Evolutionary conservation across 306 rosid genomes (phyloP).

Genomic region (Fagus crenata): DNA sequence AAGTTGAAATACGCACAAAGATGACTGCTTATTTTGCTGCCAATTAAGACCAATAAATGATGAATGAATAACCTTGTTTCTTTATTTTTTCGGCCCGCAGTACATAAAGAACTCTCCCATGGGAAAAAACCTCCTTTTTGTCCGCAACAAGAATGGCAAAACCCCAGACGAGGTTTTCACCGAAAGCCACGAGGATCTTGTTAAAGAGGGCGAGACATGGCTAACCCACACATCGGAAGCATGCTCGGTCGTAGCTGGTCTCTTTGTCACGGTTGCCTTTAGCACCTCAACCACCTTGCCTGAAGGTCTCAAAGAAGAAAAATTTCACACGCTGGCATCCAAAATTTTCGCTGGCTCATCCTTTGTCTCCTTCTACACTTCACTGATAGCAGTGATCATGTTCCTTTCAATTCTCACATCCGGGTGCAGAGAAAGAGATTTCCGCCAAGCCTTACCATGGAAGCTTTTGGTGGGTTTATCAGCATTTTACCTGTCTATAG

Average conservation of each 20-base stretch:
- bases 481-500: conserved; percentile 49
- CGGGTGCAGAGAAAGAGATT: conserved; percentile 40
- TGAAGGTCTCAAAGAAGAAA: conserved; percentile 17
- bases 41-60: not conserved
- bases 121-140: conserved; percentile 29
- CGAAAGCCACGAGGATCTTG: conserved; percentile 27
- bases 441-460: conserved; percentile 30
- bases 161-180: conserved; percentile 49
- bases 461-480: conserved; percentile 43
- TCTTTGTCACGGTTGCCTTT: conserved; percentile 55
- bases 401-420: conserved; percentile 55
- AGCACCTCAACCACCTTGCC: conserved; percentile 43
- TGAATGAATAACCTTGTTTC: no score
- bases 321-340: conserved; percentile 20
- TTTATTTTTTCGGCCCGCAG: conserved; percentile 20
- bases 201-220: conserved; percentile 41
- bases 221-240: conserved; percentile 45
- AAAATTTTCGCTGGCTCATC: conserved; percentile 38
- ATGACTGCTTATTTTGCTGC: no score
- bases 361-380: conserved; percentile 44
- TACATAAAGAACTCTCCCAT: conserved; percentile 47
- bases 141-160: conserved; percentile 23
- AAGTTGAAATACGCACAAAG: no score
- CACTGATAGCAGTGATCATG: conserved; percentile 45
- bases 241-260: conserved; percentile 56